Evolutionary conservation across 2,329 filamentous ascomycete species (phyloP).

Genomic region (Hypoxylon sp.): DNA sequence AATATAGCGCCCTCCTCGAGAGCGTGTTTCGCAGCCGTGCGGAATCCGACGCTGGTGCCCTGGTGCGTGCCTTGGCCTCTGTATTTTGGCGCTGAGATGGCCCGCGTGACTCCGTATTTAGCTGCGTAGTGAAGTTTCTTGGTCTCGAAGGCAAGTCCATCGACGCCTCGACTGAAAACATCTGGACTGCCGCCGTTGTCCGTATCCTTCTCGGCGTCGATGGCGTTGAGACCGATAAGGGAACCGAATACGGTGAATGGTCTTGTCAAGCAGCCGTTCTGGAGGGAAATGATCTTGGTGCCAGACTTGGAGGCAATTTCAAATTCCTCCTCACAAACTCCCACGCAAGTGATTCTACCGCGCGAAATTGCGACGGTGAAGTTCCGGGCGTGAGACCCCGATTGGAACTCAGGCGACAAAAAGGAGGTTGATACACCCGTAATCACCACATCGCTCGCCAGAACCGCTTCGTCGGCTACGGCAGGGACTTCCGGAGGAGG

Average conservation of each 20-base stretch:
- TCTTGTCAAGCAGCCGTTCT: conserved; percentile 72
- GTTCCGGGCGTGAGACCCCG: conserved; percentile 46
- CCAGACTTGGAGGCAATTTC: conserved; percentile 55
- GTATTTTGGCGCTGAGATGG: conserved; percentile 69
- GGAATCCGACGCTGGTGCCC: conserved; percentile 72
- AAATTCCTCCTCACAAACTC: conserved; percentile 64
- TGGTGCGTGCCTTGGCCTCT: conserved; percentile 61
- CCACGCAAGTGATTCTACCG: conserved; percentile 71
- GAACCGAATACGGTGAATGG: conserved; percentile 74
- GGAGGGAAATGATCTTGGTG: conserved; percentile 62
- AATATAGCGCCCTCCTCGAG: conserved; percentile 68
- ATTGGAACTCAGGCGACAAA: conserved; percentile 58
- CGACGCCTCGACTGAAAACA: conserved; percentile 70
- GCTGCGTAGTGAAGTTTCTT: conserved; percentile 69
- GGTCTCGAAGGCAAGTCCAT: conserved; percentile 68
- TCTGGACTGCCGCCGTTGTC: conserved; percentile 65
- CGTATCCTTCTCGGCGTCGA: conserved; percentile 69
- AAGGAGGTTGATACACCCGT: conserved; percentile 69
- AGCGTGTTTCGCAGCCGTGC: conserved; percentile 63
- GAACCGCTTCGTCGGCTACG: conserved; percentile 59
- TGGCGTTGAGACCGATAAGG: conserved; percentile 73
- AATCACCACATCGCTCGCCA: conserved; percentile 64
- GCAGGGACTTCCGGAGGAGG: conserved; percentile 60
- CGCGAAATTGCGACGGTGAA: conserved; percentile 66
- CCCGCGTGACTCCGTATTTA: conserved; percentile 71